Percentiles rank a stretch among this genome's conserved stretches.
These are phyloP conservation scores for Phytopythium cucurbitacearum DNA, from an alignment of 352 stramenopile genomes.

Conservation along the genomic window DNA sequence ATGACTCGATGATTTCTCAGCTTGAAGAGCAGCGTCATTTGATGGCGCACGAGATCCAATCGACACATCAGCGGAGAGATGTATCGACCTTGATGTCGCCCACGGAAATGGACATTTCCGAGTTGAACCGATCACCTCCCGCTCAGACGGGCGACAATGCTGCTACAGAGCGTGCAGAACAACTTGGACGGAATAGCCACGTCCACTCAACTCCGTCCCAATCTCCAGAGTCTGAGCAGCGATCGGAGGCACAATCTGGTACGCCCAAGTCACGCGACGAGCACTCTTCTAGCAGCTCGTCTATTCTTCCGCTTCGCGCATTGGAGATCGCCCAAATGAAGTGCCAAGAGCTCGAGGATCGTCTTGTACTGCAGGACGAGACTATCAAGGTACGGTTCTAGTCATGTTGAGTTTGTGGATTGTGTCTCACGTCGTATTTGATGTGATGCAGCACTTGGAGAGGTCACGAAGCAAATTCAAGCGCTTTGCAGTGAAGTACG, in stretches of 20 bases:
- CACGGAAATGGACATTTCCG: constrained; percentile 58
- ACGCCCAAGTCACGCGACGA: constrained; percentile 17
- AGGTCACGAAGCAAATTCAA: constrained; percentile 85
- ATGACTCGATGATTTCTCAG: constrained; percentile 52
- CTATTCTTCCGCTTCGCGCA: constrained; percentile 54
- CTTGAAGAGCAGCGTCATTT: constrained; percentile 71
- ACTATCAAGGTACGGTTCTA: constrained; percentile 67
- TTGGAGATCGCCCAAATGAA: constrained; percentile 69
- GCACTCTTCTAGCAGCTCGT: constrained; percentile 29
- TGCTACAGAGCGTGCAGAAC: too few species aligned
- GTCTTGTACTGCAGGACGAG: constrained; percentile 60
- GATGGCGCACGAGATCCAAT: constrained; percentile 72
- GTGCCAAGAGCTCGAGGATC: constrained; percentile 77
- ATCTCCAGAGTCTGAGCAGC: constrained; percentile 13
- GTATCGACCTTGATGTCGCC: constrained; percentile 20
- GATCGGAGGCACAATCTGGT: constrained; percentile 16
- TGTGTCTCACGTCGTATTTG: constrained; percentile 3
- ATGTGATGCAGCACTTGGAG: constrained; percentile 60
- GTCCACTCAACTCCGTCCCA: constrained; percentile 2
- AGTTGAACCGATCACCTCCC: constrained; percentile 39
- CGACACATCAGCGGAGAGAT: constrained; percentile 42
- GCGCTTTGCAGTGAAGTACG: constrained; percentile 80
- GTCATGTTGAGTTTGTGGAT: background rate
- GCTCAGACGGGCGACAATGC: constrained; percentile 4
- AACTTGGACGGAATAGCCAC: background rate